Percentiles rank a stretch among this genome's conserved stretches.
Evolutionary conservation across 352 stramenopile species (phyloP).

Genomic region (Phytophthora constricta): DNA sequence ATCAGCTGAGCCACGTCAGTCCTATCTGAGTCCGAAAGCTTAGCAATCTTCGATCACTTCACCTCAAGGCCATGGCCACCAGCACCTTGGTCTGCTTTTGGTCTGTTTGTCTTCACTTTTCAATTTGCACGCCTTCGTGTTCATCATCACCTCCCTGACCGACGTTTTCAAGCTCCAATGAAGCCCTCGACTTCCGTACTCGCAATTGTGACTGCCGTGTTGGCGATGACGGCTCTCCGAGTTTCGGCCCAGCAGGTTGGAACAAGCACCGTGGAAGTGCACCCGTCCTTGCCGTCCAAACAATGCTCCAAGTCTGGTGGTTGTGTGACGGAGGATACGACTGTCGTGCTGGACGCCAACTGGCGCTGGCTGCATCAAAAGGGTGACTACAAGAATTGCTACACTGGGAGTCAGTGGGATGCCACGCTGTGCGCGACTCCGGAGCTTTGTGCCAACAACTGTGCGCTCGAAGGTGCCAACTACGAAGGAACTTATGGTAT

Average conservation of each 20-base stretch:
- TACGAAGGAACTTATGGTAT: conserved; percentile 77
- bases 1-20: no score
- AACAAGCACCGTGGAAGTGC: conserved; percentile 50
- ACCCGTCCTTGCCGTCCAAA: conserved; percentile 56
- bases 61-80: no score
- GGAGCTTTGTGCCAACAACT: conserved; percentile 57
- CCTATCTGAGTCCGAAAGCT: not conserved
- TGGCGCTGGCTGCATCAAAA: conserved; percentile 78
- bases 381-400: conserved; percentile 73
- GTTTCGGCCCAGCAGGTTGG: conserved; percentile 54
- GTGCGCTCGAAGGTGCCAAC: conserved; percentile 67
- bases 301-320: conserved; percentile 48
- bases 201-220: conserved; percentile 24
- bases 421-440: conserved; percentile 55
- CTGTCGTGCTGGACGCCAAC: conserved; percentile 75
- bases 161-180: conserved; percentile 30
- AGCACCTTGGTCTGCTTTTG: no score
- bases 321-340: conserved; percentile 53
- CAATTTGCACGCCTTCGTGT: conserved; percentile 26
- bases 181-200: conserved; percentile 19
- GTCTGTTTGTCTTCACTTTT: conserved; percentile 29
- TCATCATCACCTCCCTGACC: not conserved
- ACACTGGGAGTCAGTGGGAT: conserved; percentile 67
- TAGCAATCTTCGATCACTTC: not conserved
- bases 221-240: conserved; percentile 14